Percentiles rank a stretch among this genome's conserved stretches.
These are phyloP conservation scores for Floccularia luteovirens DNA, from an alignment of 768 basidiomycete species.

Conservation along the genomic window DNA sequence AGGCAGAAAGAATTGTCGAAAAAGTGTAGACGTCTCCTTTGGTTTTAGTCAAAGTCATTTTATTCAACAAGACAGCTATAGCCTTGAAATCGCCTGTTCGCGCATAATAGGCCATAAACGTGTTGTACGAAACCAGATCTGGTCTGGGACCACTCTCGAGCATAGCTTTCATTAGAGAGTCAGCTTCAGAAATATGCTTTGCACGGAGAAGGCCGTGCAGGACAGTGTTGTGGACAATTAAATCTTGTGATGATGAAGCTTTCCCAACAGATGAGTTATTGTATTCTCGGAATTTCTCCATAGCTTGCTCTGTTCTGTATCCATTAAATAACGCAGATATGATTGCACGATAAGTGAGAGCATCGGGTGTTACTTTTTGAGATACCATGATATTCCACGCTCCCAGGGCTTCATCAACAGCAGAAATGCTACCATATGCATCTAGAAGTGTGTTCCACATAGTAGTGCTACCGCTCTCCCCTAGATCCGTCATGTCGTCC, in stretches of 20 bases:
- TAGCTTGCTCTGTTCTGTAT: slow-evolving; percentile 41
- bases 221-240: slow-evolving; percentile 66
- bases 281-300: slow-evolving; percentile 44
- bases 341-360: slow-evolving; percentile 61
- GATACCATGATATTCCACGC: slow-evolving; percentile 60
- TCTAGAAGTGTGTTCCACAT: slow-evolving; percentile 72
- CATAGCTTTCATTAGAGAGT: slow-evolving; percentile 35
- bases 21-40: slow-evolving; percentile 79
- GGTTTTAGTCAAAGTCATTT: slow-evolving; percentile 46
- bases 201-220: slow-evolving; percentile 55
- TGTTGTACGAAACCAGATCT: slow-evolving; percentile 77
- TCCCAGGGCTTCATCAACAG: slow-evolving; percentile 42
- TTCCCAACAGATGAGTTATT: slow-evolving; percentile 23
- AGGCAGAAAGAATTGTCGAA: slow-evolving; percentile 75
- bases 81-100: slow-evolving; percentile 54
- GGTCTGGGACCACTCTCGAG: slow-evolving; percentile 46
- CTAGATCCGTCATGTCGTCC: slow-evolving; percentile 51
- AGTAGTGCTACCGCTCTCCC: slow-evolving; percentile 41
- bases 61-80: slow-evolving; percentile 49
- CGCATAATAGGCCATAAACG: slow-evolving; percentile 62
- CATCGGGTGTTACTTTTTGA: slow-evolving; percentile 50
- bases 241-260: slow-evolving; percentile 14
- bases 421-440: slow-evolving; percentile 45
- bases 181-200: slow-evolving; percentile 30
- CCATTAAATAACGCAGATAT: slow-evolving; percentile 53